Base-by-base conservation (phyloP, 2,329 filamentous ascomycete species). In the Aspergillus clavatus region DNA sequence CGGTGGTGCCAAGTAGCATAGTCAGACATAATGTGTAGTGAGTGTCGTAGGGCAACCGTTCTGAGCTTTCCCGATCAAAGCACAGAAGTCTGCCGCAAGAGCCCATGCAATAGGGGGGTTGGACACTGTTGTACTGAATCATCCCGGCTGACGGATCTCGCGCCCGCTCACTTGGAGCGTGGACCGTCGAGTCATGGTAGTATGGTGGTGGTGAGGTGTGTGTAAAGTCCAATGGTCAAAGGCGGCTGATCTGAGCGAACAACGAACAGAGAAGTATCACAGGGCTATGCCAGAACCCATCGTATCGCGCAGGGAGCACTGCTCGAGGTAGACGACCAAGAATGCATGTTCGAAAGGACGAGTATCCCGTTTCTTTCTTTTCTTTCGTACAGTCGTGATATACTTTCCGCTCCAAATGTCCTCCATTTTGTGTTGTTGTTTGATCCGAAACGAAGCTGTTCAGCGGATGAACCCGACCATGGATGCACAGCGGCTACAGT, bases 401-500 rank as follows among this genome's bases (percentile, higher is more conserved):
- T 24, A 24, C n/a, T 18, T 10, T 35, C 16, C 14, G 7, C 14
- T 18, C 14, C 11, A 8, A 35, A 35, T 35, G 10, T 21, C 7
- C 16, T 11, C 3, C 29, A 33, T 40, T 40, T 28, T 28, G 31
- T 11, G 10, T n/a, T n/a, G 35, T 41, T 26, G 16, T 16, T 36
- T 7, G 26, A 31, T 21, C 39, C 11, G n/a, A 33, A 7, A 16
- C 8, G 21, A 23, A 18, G 31, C 28, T 43, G 18, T 12, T 72
- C 67, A 71, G 33, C 61, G 58, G 18, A 60, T 61, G 50, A 70
- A 72, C 26, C 70, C 70, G 36, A 72, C 70, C 61, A 71, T 70
- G 12, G 62, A 63, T 18, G 70, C 70, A 49, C 70, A 73, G 40
- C 70, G 67, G 40, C 57, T 65, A 56, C 72, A 75, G 53, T 75